Evolutionary conservation across 176 grass and related monocot species (phyloP).

Genomic region (Avena insularis): DNA sequence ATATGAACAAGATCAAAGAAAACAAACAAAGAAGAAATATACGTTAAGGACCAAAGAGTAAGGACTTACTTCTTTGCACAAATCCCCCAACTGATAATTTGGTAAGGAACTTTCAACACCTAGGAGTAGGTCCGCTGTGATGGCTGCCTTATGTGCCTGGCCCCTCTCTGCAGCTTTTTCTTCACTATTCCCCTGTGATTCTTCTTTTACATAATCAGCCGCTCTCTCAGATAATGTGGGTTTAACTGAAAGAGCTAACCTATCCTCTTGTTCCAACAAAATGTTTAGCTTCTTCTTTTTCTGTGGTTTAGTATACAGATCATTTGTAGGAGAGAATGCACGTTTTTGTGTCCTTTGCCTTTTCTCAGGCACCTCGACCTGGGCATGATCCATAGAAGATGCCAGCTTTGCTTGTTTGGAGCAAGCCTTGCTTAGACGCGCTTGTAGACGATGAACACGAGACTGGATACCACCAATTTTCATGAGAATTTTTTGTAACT

Average conservation of each 20-base stretch:
- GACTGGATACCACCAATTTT: slow-evolving; percentile 64
- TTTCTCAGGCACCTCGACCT: slow-evolving; percentile 36
- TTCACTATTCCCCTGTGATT: neutral
- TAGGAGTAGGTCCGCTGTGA: slow-evolving; percentile 38
- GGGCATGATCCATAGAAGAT: slow-evolving; percentile 35
- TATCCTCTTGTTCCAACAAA: slow-evolving; percentile 49
- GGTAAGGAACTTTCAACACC: slow-evolving; percentile 44
- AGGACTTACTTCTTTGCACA: slow-evolving; percentile 50
- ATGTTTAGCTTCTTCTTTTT: slow-evolving; percentile 59
- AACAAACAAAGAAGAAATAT: slow-evolving; percentile 24
- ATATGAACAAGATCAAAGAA: slow-evolving; percentile 21
- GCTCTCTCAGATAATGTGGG: slow-evolving; percentile 21
- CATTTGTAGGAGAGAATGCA: slow-evolving; percentile 38
- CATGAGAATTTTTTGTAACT: slow-evolving; percentile 59
- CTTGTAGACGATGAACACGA: slow-evolving; percentile 62
- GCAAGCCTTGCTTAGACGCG: slow-evolving; percentile 56
- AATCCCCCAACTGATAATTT: slow-evolving; percentile 49
- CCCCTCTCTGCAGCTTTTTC: slow-evolving; percentile 35
- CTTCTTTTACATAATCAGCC: slow-evolving; percentile 28
- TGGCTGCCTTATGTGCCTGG: slow-evolving; percentile 24
- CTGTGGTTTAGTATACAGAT: slow-evolving; percentile 40
- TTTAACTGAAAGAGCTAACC: slow-evolving; percentile 13
- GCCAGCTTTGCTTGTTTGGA: slow-evolving; percentile 49
- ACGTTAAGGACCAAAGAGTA: slow-evolving; percentile 1
- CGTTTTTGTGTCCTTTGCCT: slow-evolving; percentile 50